phyloP scores from a whole-genome alignment of 2,329 filamentous ascomycete species.

The Arthrobotrys pseudoclavata region DNA sequence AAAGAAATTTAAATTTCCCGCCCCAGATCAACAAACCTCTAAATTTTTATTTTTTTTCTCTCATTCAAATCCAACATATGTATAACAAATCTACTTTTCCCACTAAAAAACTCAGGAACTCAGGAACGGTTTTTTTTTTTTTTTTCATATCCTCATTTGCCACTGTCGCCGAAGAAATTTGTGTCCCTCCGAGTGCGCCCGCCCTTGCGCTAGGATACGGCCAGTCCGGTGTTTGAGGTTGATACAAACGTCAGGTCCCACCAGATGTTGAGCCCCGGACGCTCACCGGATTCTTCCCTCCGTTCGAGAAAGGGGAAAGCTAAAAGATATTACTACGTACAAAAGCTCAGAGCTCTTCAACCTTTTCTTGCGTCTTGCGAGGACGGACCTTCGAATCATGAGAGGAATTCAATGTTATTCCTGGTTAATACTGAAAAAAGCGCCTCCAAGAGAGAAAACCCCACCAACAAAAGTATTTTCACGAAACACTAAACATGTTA shows the following conservation, averaged over 20 bases:
- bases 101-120: neutral
- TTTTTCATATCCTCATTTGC: slow-evolving; percentile 9
- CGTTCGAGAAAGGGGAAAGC: slow-evolving; percentile 54
- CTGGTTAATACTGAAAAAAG: slow-evolving; percentile 11
- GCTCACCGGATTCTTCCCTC: slow-evolving; percentile 48
- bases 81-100: neutral
- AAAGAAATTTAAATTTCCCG: neutral
- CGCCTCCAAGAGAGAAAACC: neutral
- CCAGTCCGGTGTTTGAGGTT: slow-evolving; percentile 55
- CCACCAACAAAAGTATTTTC: slow-evolving; percentile 8
- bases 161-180: slow-evolving; percentile 21
- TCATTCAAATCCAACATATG: slow-evolving; percentile 2
- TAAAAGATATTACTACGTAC: neutral
- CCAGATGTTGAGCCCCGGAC: slow-evolving; percentile 24
- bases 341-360: slow-evolving; percentile 39
- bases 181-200: slow-evolving; percentile 44
- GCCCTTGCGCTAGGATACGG: slow-evolving; percentile 54
- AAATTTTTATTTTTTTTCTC: neutral
- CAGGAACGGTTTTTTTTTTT: slow-evolving; percentile 44
- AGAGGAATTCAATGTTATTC: slow-evolving; percentile 34
- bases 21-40: slow-evolving; percentile 3
- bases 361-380: slow-evolving; percentile 1
- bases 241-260: slow-evolving; percentile 53
- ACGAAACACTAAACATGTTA: slow-evolving; percentile 41
- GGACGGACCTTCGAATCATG: slow-evolving; percentile 23